Percentiles rank a stretch among this genome's conserved stretches.
Conservation (phyloP, 2,329 filamentous ascomycete genomes). For the Botrytis galanthina region DNA sequence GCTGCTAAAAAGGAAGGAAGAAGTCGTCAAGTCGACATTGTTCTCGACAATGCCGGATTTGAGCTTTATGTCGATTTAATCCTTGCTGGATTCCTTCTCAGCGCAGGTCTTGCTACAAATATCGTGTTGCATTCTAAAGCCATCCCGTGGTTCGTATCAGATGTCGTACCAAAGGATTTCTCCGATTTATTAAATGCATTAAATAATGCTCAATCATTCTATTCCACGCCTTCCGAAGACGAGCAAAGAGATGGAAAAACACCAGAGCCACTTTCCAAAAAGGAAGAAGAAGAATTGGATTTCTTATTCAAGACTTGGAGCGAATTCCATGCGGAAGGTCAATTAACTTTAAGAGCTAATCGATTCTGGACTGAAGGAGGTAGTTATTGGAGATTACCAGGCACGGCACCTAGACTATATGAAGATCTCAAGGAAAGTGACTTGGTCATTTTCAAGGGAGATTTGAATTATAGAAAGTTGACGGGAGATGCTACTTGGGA, state of each 20-base stretch:
- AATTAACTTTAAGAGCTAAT: conserved; percentile 79
- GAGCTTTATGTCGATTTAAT: conserved; percentile 95
- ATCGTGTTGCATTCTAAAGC: conserved; percentile 90
- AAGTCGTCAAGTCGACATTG: conserved; percentile 83
- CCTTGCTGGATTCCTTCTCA: conserved; percentile 84
- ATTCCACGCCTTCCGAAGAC: conserved; percentile 70
- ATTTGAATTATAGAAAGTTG: conserved; percentile 93
- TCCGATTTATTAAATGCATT: conserved; percentile 76
- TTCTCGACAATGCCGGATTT: conserved; percentile 96
- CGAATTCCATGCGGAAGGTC: conserved; percentile 74
- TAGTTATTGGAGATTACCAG: conserved; percentile 84
- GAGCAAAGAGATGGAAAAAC: conserved; percentile 55
- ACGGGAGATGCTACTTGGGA: conserved; percentile 85
- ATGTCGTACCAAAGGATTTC: conserved; percentile 87
- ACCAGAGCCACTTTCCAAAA: conserved; percentile 61
- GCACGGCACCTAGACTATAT: conserved; percentile 62
- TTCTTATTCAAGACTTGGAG: conserved; percentile 86
- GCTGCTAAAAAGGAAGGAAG: conserved; percentile 62
- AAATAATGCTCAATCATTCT: conserved; percentile 75
- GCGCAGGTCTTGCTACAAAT: conserved; percentile 78
- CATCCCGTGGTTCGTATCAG: conserved; percentile 97
- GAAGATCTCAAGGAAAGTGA: conserved; percentile 80
- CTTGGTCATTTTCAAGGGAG: conserved; percentile 94
- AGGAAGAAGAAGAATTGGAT: conserved; percentile 64
- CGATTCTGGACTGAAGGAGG: conserved; percentile 87